A percentile compares a stretch with the other conserved stretches of the same genome.
These are phyloP conservation scores for Erodium maritimum DNA, from an alignment of 345 rosid species.

Conservation along the genomic window DNA sequence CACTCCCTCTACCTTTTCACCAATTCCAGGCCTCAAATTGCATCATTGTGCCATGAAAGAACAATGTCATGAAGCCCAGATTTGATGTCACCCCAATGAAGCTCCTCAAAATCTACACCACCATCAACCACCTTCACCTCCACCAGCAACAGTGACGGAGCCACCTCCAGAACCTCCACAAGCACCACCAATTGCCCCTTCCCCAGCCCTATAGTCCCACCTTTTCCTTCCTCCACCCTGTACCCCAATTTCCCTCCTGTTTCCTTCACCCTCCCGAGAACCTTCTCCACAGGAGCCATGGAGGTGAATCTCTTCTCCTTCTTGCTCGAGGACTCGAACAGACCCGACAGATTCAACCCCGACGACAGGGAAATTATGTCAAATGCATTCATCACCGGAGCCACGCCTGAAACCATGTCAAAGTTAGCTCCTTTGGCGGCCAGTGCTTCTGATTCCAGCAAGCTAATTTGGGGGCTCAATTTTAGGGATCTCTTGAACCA, in stretches of 20 bases:
- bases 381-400: slow-evolving; percentile 39
- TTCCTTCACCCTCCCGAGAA: slow-evolving; percentile 45
- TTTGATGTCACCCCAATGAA: slow-evolving; percentile 51
- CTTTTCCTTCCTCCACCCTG: slow-evolving; percentile 44
- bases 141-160: slow-evolving; percentile 37
- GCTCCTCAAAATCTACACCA: slow-evolving; percentile 36
- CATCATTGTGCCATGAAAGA: slow-evolving; percentile 42
- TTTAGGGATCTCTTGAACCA: slow-evolving; percentile 48
- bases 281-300: slow-evolving; percentile 32
- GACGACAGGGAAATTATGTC: slow-evolving; percentile 63
- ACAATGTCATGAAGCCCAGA: slow-evolving; percentile 53
- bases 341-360: slow-evolving; percentile 58
- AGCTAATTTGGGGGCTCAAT: slow-evolving; percentile 15
- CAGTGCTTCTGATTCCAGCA: slow-evolving; percentile 6
- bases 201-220: slow-evolving; percentile 44
- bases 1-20: neutral
- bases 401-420: neutral
- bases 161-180: slow-evolving; percentile 41
- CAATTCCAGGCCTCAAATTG: slow-evolving; percentile 9
- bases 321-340: slow-evolving; percentile 36
- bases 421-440: neutral
- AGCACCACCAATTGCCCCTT: slow-evolving; percentile 40
- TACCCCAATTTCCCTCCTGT: slow-evolving; percentile 62
- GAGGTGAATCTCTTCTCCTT: slow-evolving; percentile 56
- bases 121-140: slow-evolving; percentile 42